Evolutionary conservation across 192 early-diverging fungal species (phyloP), one percentile per base, ranked within the genome.

Genomic region (Podila epicladia): DNA sequence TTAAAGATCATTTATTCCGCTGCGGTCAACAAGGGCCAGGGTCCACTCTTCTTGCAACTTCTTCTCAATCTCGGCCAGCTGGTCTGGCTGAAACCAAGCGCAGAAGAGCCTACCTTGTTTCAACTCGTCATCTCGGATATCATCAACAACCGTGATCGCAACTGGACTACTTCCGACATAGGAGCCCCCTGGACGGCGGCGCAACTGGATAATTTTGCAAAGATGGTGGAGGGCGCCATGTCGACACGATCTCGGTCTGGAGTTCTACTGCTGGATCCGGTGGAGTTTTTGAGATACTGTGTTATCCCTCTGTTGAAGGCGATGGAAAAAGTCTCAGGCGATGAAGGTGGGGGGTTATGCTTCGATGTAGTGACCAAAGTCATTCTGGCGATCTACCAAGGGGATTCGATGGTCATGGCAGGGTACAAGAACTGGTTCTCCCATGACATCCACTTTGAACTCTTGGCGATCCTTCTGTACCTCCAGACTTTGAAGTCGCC

Each of bases 31-130:
- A 69, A 71, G 5, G 77, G 77, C 12, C 77, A 80, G 31, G 59
- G 71, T 5, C 20, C 38, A 4, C 53, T 80, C 24, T 35, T 80
- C 9, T 31, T 80, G 0, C 64, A 80, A 26, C 37, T 53, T 6
- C 67, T 80, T 7, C 41, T 61, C 26, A 58, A 17, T 55, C 62
- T 72, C 3, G 77, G 77, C 12, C 77, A 80, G 26, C 62, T 80
- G 0, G 41, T 61, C 3, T 80, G 77, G 77, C 59, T 80, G 15
- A 71, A 67, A n/a, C 2, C 55, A 20, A 26, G 15, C n/a, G 13
- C 70, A 15, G 33, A 17, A 7, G 62, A 68, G 12, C 66, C 60
- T 0, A 68, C 71, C 2, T 55, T 80, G 2, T 62, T 80, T 26
- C 48, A 65, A 7, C 35, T 12, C 8, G 70, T 80, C 53, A 29